phyloP scores from a whole-genome alignment of 768 basidiomycete species.

The Holtermannia corniformis region DNA sequence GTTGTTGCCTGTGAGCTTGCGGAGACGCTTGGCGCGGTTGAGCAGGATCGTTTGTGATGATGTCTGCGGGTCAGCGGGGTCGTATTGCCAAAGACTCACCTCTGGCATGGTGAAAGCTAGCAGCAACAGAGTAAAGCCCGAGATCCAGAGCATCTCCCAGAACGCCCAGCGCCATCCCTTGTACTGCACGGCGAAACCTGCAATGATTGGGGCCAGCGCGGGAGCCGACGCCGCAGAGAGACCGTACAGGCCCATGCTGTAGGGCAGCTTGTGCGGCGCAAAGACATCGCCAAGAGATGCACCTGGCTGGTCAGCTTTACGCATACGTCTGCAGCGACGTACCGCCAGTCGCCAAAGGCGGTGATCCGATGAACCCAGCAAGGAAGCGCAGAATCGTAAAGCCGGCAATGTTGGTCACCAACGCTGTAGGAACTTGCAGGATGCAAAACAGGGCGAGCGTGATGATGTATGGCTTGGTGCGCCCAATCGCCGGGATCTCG shows the following conservation, averaged over 20 bases:
- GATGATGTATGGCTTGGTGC: constrained; percentile 40
- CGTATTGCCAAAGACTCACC: constrained; percentile 5
- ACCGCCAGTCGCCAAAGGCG: constrained; percentile 42
- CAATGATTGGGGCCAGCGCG: constrained; percentile 35
- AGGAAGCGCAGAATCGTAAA: constrained; percentile 39
- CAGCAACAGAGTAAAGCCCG: constrained; percentile 26
- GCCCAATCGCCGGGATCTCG: constrained; percentile 42
- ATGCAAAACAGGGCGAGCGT: constrained; percentile 39
- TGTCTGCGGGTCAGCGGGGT: constrained; percentile 19
- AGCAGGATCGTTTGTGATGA: constrained; percentile 39
- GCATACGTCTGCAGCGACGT: constrained; percentile 1
- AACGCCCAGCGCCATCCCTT: constrained; percentile 43
- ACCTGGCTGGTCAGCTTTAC: constrained; percentile 1
- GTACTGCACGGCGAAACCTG: constrained; percentile 37
- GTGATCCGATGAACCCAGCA: constrained; percentile 41
- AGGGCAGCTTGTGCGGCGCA: constrained; percentile 18
- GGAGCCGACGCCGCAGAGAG: constrained; percentile 33
- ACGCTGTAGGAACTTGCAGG: constrained; percentile 38
- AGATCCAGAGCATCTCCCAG: constrained; percentile 40
- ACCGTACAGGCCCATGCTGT: background rate
- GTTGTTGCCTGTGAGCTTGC: constrained; percentile 41
- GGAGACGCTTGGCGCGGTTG: constrained; percentile 41
- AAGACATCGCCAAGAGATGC: constrained; percentile 39
- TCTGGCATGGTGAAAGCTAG: constrained; percentile 41
- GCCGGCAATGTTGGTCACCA: constrained; percentile 34